Evolutionary conservation across 2,329 filamentous ascomycete genomes (phyloP), one percentile per base, ranked within the genome.

Genomic region (Aspergillus sp.): DNA sequence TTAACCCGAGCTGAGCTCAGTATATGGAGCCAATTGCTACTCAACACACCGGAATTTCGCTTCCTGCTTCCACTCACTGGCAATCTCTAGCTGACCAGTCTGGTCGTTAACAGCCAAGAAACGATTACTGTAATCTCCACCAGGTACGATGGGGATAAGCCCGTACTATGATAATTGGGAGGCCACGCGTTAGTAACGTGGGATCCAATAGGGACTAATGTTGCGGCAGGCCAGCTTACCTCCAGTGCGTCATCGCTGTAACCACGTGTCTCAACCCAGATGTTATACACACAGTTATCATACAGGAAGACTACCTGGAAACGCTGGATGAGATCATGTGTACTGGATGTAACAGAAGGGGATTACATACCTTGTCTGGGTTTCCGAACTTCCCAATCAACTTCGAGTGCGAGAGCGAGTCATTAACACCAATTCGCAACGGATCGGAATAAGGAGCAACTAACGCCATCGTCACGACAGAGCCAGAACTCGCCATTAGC

Each of bases 261-360:
- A 4, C 57, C 57, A n/a, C 57, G 57, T n/a, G 41, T 21, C 21
- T 59, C 57, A n/a, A 59, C 50, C 57, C 57, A 59, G 5, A 59
- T 25, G 32, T 59, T 41, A 41, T 59, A 55, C 21, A 43, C 28
- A 12, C 55, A 19, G 17, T 30, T 30, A 5, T 55, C 12, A 47
- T 12, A 4, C 19, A 47, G 28, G 13, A 58, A 25, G 15, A 10
- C 23, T 12, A 59, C 39, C 57, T 59, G 30, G 8, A 30, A 9
- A 3, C 7, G 17, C 3, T 8, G 21, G 7, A 5, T 23, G 21
- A 53, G 15, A 19, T 19, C 3, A 4, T 8, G 19, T 25, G 19
- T 12, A 7, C 12, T 23, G 47, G 32, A 41, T 2, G 3, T 41
- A 10, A 13, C 17, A 39, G 30, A 2, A 10, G 10, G 9, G 21